Evolutionary conservation across 106 monocot species (phyloP), one percentile per base, ranked within the genome.

Genomic region (Ottelia alismoides): DNA sequence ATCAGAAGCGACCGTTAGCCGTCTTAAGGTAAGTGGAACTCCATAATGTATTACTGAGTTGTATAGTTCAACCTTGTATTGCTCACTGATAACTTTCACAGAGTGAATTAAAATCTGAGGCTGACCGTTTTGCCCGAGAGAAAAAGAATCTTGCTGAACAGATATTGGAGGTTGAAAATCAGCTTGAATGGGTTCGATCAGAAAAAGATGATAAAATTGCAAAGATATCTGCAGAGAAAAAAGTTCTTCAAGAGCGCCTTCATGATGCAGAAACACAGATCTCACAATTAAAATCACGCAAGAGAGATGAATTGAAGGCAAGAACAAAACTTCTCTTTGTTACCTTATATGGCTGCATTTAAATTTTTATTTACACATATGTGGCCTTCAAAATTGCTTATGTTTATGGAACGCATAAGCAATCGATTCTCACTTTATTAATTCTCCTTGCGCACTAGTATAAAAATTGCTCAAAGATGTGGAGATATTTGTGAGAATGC

Each of bases 231-330:
- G 63, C 73, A 54, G 88, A 96, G 2, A 72, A 70, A 51, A 81
- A 68, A 58, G 63, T 58, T 62, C 88, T 96, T 64, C 94, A 96
- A 54, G 94, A 81, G 31, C 84, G 76, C 27, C 78, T 96, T 65
- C 84, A 78, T 78, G 94, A 96, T 31, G 80, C 78, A 59, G 94
- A 88, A 65, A 58, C 81, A 31, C 94, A 96, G 58, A 67, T 96
- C 61, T 61, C 64, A 25, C 88, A 88, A 68, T 65, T 96, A 61
- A 96, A 85, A 70, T 71, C 76, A 63, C 52, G 81, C 28, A 88
- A 96, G 57, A 69, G 81, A 0, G 94, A 96, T 49, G 94, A 96
- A 58, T 40, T 88, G 48, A 88, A 96, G 94, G 94, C 84, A 65
- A 30, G 11, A 14, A n/a, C n/a, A n/a, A n/a, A n/a, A n/a, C n/a